phyloP scores from a whole-genome alignment of 768 basidiomycete species.

The Russula griseocarnosa region DNA sequence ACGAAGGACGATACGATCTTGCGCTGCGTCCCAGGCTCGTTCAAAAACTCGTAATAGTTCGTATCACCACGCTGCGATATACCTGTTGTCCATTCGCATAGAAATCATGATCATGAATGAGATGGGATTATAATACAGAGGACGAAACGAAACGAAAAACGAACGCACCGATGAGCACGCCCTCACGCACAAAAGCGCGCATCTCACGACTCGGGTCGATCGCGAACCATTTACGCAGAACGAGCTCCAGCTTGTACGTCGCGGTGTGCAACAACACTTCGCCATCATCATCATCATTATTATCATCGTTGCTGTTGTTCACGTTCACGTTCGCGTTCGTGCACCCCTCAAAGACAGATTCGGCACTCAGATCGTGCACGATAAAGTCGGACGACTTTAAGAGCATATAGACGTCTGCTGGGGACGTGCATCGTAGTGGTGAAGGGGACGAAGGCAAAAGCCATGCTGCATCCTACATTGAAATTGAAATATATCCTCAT shows the following conservation, averaged over 20 bases:
- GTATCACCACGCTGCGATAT: slow-evolving; percentile 87
- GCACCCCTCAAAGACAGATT: slow-evolving; percentile 67
- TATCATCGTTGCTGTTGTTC: neutral
- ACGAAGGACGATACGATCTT: slow-evolving; percentile 51
- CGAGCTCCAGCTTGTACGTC: slow-evolving; percentile 69
- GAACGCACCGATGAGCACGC: slow-evolving; percentile 64
- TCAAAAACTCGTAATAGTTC: slow-evolving; percentile 86
- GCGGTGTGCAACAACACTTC: neutral
- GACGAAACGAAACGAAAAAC: too few relatives aligned
- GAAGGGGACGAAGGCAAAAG: slow-evolving; percentile 70
- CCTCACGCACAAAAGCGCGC: slow-evolving; percentile 82
- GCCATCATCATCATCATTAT: too few relatives aligned
- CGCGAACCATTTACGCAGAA: slow-evolving; percentile 86
- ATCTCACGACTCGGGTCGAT: slow-evolving; percentile 82
- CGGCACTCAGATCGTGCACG: slow-evolving; percentile 64
- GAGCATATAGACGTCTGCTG: slow-evolving; percentile 86
- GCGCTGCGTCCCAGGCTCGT: slow-evolving; percentile 50
- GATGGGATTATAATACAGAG: too few relatives aligned
- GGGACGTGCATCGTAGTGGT: slow-evolving; percentile 81
- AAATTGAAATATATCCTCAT: too few relatives aligned
- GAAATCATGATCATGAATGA: too few relatives aligned
- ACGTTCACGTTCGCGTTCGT: slow-evolving; percentile 16
- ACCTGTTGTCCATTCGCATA: slow-evolving; percentile 46
- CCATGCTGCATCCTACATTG: slow-evolving; percentile 84
- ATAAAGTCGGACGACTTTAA: slow-evolving; percentile 93